Conservation (phyloP, 1,284 basidiomycete species). For the Leccinum subfulvum region DNA sequence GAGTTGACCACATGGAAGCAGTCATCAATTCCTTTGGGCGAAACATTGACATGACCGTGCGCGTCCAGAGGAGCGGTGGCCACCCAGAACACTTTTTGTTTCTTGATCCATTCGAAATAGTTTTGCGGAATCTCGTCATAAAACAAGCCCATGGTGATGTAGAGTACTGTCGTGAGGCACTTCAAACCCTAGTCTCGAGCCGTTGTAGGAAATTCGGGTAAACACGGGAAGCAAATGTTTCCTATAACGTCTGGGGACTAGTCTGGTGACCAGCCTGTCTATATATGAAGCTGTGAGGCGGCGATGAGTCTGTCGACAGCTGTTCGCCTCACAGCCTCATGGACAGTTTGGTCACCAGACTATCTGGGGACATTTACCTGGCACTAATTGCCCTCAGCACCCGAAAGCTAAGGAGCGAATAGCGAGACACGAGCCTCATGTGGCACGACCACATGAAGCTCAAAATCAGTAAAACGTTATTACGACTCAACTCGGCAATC, state of each 20-base stretch:
- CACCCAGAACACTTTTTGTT: slow-evolving; percentile 57
- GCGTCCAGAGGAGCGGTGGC: slow-evolving; percentile 52
- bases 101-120: slow-evolving; percentile 46
- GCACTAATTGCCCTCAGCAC: too few species aligned
- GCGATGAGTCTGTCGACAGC: too few species aligned
- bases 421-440: too few species aligned
- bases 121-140: slow-evolving; percentile 47
- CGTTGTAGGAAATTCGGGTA: slow-evolving; percentile 2
- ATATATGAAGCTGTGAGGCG: too few species aligned
- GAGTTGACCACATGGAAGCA: slow-evolving; percentile 49
- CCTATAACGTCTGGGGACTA: slow-evolving; percentile 6
- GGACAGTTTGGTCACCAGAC: too few species aligned
- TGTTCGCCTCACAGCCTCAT: too few species aligned
- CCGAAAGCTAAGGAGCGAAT: too few species aligned
- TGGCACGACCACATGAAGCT: too few species aligned
- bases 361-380: too few species aligned
- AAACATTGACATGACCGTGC: slow-evolving; percentile 54
- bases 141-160: slow-evolving; percentile 43
- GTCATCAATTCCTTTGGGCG: slow-evolving; percentile 50
- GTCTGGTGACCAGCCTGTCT: too few species aligned
- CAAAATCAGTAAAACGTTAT: too few species aligned
- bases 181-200: neutral
- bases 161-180: neutral
- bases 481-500: neutral
- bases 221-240: neutral